Base-by-base conservation (phyloP, 179 eudicot genomes). In the Beta corolliflora region DNA sequence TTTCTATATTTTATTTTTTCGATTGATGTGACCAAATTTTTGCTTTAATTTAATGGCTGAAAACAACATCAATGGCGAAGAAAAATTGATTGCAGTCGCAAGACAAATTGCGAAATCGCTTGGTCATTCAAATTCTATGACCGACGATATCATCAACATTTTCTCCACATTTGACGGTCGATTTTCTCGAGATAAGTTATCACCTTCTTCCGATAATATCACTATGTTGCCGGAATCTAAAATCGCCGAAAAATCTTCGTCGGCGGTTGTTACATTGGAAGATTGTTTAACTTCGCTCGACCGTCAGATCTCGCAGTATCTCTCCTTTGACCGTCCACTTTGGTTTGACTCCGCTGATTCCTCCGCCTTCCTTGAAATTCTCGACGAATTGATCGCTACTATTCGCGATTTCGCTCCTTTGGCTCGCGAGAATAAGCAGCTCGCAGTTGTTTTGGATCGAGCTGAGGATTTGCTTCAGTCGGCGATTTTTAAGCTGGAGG, bases 111-210 rank as follows among this genome's bases (percentile, higher is more conserved):
- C 97, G 25, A 92, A 91, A 71, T 88, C 97, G 1, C 88, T 95
- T 5, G 97, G 97, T 36, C 97, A 90, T 79, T 91, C 92, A 68
- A 94, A 93, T 66, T 89, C 88, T 31, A 91, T 92, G 88, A 88
- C 98, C 64, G 97, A 93, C 79, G 95, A 93, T 77, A 93, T 95
- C 7, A 91, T 95, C 85, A 90, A 95, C 77, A 92, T 94, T n/a
- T 95, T 95, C 91, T 94, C 99, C 69, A 90, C 89, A 72, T 94
- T 94, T 79, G 99, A 95, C 81, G 90, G 90, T 65, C 87, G 99
- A 5, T 84, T 95, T 12, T 88, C 90, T 65, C 90, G 97, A 3
- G 97, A 95, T 64, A 93, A 91, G 55, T 81, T 95, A 48, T 83
- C 82, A 2, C 23, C 78, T 25, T 36, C 48, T 13, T 36, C 72